A percentile compares a stretch with the other conserved stretches of the same genome.
These are phyloP conservation scores for Cytospora paraplurivora DNA, from an alignment of 2,329 filamentous ascomycete species.

Conservation along the genomic window DNA sequence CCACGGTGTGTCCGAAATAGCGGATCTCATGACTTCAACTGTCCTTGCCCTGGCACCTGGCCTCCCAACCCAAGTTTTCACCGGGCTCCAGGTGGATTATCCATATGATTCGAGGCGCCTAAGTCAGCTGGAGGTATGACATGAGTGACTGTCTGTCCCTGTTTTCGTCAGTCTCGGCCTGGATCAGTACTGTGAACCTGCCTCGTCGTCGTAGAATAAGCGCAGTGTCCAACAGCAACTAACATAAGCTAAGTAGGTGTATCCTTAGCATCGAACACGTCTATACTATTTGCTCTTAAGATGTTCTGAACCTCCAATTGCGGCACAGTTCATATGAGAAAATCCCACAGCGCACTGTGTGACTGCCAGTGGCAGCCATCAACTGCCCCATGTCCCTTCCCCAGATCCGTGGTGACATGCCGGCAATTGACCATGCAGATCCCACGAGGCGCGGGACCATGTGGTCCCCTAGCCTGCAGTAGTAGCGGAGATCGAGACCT, in stretches of 20 bases:
- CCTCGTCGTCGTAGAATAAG: too few relatives aligned
- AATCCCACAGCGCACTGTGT: constrained; percentile 1
- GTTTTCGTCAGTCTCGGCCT: too few relatives aligned
- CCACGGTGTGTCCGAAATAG: neutral
- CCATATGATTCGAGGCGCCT: too few relatives aligned
- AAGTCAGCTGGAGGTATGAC: too few relatives aligned
- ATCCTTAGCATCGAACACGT: too few relatives aligned
- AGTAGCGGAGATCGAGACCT: neutral
- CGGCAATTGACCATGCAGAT: constrained; percentile 18
- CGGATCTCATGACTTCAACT: neutral
- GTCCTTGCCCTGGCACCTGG: neutral
- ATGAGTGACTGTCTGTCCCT: too few relatives aligned
- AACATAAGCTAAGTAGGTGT: too few relatives aligned
- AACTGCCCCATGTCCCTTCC: constrained; percentile 7
- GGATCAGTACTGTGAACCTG: too few relatives aligned
- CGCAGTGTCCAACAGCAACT: too few relatives aligned
- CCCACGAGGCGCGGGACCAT: constrained; percentile 4
- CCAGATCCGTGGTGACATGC: constrained; percentile 10
- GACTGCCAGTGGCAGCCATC: constrained; percentile 9
- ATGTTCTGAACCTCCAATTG: neutral
- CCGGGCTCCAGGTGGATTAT: neutral
- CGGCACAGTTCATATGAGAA: neutral
- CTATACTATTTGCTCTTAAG: too few relatives aligned
- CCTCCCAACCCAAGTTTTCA: too few relatives aligned
- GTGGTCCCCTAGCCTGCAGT: constrained; percentile 18